Conservation (phyloP, 1,284 basidiomycete genomes). For the Moesziomyces antarcticus region DNA sequence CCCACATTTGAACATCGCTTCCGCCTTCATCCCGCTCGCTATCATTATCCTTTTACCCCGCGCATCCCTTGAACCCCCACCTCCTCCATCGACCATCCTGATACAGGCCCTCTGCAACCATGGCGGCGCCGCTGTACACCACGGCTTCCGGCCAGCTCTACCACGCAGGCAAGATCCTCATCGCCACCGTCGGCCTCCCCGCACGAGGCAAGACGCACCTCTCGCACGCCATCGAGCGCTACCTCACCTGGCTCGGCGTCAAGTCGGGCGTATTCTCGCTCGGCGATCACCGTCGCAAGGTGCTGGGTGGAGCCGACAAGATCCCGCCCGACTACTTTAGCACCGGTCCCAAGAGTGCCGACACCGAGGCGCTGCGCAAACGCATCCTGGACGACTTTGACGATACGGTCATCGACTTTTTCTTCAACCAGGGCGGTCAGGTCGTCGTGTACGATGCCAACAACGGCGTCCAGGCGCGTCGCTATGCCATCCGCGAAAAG, state of each 20-base stretch:
- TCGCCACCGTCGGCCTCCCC: conserved; percentile 89
- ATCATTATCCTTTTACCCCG: too few species aligned
- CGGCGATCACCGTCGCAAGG: conserved; percentile 91
- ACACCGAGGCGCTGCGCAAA: conserved; percentile 81
- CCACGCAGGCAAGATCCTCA: conserved; percentile 93
- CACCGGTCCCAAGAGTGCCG: conserved; percentile 69
- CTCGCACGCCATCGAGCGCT: conserved; percentile 91
- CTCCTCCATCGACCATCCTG: too few species aligned
- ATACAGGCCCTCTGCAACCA: conserved; percentile 58
- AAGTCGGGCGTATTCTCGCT: conserved; percentile 93
- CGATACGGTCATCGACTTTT: conserved; percentile 87
- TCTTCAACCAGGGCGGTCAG: conserved; percentile 80
- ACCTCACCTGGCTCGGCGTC: conserved; percentile 96
- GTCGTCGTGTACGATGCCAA: conserved; percentile 99
- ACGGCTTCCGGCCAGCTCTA: conserved; percentile 77
- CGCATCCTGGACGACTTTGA: conserved; percentile 84
- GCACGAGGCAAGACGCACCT: conserved; percentile 92
- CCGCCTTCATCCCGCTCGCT: too few species aligned
- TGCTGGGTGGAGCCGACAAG: conserved; percentile 85
- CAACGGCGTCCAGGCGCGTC: conserved; percentile 79
- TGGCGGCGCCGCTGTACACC: conserved; percentile 59
- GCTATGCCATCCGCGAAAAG: conserved; percentile 81
- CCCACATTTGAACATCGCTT: too few species aligned
- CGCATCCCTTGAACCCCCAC: too few species aligned
- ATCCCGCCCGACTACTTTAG: conserved; percentile 93